A percentile compares a stretch with the other conserved stretches of the same genome.
Conservation (phyloP, 495 filamentous ascomycete genomes). For the Elasticomyces elasticus region DNA sequence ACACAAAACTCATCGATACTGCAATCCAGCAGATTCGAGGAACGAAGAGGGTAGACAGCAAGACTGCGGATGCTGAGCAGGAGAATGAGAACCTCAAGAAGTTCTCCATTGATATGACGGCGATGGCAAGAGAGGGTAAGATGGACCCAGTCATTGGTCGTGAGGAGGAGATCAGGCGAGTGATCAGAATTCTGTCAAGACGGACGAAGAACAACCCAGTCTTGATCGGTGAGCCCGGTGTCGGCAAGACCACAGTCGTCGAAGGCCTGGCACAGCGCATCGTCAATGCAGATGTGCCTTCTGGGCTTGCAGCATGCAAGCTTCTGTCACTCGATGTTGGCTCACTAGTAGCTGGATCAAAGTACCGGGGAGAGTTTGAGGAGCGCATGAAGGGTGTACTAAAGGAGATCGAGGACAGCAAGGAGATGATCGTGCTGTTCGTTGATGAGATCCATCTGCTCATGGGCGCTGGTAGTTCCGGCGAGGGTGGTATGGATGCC, state of each 20-base stretch:
- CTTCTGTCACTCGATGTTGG: constrained; percentile 92
- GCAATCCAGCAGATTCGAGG: constrained; percentile 84
- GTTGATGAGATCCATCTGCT: constrained; percentile 97
- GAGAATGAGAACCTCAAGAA: constrained; percentile 93
- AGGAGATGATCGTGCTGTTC: constrained; percentile 93
- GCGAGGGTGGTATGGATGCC: constrained; percentile 97
- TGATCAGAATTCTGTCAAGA: constrained; percentile 84
- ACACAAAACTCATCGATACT: constrained; percentile 76
- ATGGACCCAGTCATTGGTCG: constrained; percentile 96
- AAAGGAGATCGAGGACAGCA: constrained; percentile 93
- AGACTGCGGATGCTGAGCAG: constrained; percentile 81
- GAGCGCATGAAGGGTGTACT: constrained; percentile 98
- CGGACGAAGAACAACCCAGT: constrained; percentile 99
- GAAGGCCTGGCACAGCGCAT: constrained; percentile 94
- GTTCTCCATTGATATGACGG: constrained; percentile 96
- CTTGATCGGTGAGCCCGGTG: constrained; percentile 90
- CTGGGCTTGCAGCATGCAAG: constrained; percentile 88
- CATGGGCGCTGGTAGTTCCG: constrained; percentile 89
- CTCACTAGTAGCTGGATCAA: constrained; percentile 88
- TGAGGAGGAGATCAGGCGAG: constrained; percentile 91
- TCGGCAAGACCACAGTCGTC: constrained; percentile 96
- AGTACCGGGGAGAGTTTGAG: constrained; percentile 96
- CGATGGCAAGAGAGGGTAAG: constrained; percentile 87
- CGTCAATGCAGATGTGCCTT: constrained; percentile 89
- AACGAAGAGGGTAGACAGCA: constrained; percentile 82